These are phyloP conservation scores for Postia placenta DNA, from an alignment of 768 basidiomycete genomes.

Conservation along the genomic window DNA sequence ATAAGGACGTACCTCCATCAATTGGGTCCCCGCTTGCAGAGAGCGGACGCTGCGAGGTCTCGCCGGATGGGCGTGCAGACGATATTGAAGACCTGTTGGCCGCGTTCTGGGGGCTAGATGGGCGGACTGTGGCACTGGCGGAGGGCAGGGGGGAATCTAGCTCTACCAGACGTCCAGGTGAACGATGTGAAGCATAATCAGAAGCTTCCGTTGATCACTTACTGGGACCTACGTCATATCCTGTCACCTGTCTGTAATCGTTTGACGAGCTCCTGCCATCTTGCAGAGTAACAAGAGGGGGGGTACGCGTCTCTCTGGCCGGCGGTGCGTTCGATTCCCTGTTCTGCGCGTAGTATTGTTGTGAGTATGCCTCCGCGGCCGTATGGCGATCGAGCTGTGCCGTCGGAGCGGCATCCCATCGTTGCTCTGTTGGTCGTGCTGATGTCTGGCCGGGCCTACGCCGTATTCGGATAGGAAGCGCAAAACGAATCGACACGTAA, in stretches of 20 bases:
- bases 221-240: conserved; percentile 17
- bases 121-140: background rate
- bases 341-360: too few species aligned
- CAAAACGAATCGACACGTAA: conserved; percentile 1
- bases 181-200: too few species aligned
- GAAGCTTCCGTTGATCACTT: too few species aligned
- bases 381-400: conserved; percentile 19
- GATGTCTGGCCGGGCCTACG: conserved; percentile 9
- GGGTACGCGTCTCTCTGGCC: too few species aligned
- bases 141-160: too few species aligned
- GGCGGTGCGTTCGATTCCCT: too few species aligned
- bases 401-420: conserved; percentile 12
- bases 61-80: conserved; percentile 14
- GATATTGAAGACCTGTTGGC: conserved; percentile 5
- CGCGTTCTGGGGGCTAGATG: background rate
- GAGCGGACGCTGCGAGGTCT: conserved; percentile 18
- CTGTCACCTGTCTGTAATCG: conserved; percentile 6
- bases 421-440: conserved; percentile 5
- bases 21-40: conserved; percentile 19
- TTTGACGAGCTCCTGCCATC: background rate
- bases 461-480: background rate
- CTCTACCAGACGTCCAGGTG: too few species aligned
- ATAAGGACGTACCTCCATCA: conserved; percentile 19
- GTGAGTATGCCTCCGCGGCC: conserved; percentile 19
- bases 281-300: too few species aligned